phyloP scores from a whole-genome alignment of 139 green algal genomes.

The Volvox africanus region DNA sequence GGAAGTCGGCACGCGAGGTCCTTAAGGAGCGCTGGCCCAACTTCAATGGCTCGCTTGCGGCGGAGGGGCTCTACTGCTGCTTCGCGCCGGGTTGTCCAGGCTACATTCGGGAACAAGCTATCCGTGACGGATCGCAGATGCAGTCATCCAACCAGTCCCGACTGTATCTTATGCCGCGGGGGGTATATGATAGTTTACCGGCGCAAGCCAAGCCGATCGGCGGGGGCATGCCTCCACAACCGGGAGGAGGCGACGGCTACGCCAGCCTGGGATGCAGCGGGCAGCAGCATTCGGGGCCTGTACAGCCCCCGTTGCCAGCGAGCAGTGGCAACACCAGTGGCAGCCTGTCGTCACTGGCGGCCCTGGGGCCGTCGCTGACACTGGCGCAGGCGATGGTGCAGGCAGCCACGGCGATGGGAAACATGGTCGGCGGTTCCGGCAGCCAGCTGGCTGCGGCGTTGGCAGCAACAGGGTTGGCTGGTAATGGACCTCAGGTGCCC shows the following conservation, averaged over 20 bases:
- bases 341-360: neutral
- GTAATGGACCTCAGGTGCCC: neutral
- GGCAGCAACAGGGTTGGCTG: neutral
- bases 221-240: conserved; percentile 8
- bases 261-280: neutral
- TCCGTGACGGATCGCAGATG: conserved; percentile 34
- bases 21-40: conserved; percentile 37
- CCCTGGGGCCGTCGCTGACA: neutral
- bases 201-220: conserved; percentile 25
- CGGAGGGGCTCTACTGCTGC: conserved; percentile 23
- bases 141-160: neutral
- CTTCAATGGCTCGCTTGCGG: conserved; percentile 6
- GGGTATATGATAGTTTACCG: conserved; percentile 38
- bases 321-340: neutral
- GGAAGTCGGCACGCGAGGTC: conserved; percentile 16
- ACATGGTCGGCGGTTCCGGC: conserved; percentile 20
- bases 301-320: neutral
- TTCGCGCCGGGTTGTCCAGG: conserved; percentile 28
- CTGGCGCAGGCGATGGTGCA: conserved; percentile 46
- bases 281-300: neutral
- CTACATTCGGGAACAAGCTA: conserved; percentile 31
- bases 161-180: conserved; percentile 18
- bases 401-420: conserved; percentile 31
- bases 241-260: neutral
- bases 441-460: conserved; percentile 22